Base-by-base conservation (phyloP, 1,139 yeast species). In the Yarrowia galli region DNA sequence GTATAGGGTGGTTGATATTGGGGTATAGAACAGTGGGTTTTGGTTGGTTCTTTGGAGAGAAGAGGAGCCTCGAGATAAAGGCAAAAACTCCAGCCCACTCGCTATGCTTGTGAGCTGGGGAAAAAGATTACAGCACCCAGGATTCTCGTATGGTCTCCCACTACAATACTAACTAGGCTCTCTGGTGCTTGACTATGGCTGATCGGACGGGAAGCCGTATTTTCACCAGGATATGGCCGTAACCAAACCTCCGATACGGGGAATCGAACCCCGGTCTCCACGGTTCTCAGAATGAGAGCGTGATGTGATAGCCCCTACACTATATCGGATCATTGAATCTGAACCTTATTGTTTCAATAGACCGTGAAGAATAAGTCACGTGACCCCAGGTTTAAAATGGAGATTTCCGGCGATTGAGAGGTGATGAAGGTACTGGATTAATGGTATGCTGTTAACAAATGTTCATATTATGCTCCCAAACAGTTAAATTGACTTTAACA, bases 201-300 rank as follows among this genome's bases (percentile, higher is more conserved):
- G 63, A 56, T 56, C 63, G 63, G 48, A 56, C 46, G 63, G 63
- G 63, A 56, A 56, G 63, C 63, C 63, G 48, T 56, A 56, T 56
- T 56, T 56, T 56, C 63, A 56, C 63, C 63, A 40, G 63, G 46
- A 56, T 56, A 28, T 56, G 63, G 63, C 63, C 63, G 63, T 56
- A 56, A 56, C 63, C 63, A 42, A 42, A 18, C 6, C 63, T 56
- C 63, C 63, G 63, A 56, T 56, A 56, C 63, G 63, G 63, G 63
- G 63, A 56, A 56, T 56, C 63, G 63, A 56, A 56, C 63, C 63
- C 63, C 63, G 63, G 63, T 56, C 63, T 56, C 63, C 63, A 56
- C 63, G 63, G 63, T 25, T 28, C 63, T 56, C 63, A 56, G 25
- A 18, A 56, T 56, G 63, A 56, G 63, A 56, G 63, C 63, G 63